Conservation (phyloP, 208 protist species). For the Acanthamoeba quina region DNA sequence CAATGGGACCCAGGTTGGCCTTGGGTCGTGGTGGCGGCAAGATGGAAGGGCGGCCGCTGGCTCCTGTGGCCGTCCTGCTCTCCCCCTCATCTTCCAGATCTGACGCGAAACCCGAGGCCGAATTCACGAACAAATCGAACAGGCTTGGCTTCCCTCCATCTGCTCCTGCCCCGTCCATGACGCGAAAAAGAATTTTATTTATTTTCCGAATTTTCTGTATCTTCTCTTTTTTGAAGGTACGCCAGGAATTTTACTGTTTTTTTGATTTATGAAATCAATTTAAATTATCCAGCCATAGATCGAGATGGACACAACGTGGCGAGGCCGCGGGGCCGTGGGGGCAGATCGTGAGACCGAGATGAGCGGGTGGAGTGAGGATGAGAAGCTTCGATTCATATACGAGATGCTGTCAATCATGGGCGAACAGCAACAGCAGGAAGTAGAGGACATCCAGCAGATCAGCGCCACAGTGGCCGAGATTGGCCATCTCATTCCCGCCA, state of each 20-base stretch:
- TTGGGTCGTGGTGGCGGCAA: too few species aligned
- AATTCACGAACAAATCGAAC: slow-evolving; percentile 64
- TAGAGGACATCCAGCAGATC: neutral
- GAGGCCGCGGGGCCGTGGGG: too few species aligned
- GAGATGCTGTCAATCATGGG: neutral
- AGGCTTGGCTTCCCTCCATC: slow-evolving; percentile 36
- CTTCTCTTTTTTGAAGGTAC: too few species aligned
- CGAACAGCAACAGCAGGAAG: neutral
- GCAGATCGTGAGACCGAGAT: too few species aligned
- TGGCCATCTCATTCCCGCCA: neutral
- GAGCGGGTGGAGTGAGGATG: neutral
- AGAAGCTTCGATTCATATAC: neutral
- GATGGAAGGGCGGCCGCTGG: neutral
- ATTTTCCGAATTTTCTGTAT: too few species aligned
- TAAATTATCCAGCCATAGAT: too few species aligned
- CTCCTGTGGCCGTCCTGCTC: neutral
- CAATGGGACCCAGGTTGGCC: neutral
- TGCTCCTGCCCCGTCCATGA: neutral
- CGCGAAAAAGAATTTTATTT: too few species aligned
- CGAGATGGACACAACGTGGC: too few species aligned
- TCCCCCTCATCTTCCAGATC: slow-evolving; percentile 55
- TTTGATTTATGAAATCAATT: too few species aligned
- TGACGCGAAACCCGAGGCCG: neutral
- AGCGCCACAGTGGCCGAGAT: neutral
- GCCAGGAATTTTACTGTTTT: too few species aligned